Base-by-base conservation (phyloP, 2,329 filamentous ascomycete species). In the Harringtonia aguacate region DNA sequence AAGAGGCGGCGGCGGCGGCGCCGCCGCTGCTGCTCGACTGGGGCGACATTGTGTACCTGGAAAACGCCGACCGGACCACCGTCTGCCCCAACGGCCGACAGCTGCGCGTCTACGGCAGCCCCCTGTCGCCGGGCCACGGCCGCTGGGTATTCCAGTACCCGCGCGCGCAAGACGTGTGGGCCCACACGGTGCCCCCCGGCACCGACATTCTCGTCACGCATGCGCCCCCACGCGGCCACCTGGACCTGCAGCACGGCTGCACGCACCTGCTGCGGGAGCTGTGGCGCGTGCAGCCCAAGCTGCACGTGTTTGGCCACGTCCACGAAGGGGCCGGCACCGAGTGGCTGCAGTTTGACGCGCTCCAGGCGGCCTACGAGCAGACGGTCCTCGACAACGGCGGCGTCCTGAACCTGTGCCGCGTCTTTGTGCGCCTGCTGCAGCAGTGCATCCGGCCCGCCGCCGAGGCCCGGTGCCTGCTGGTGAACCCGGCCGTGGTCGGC, bases 101-200 rank as follows among this genome's bases (percentile, higher is more conserved):
- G 3, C 42, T 68, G 1, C 53, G 48, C 10, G 39, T 67, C 9
- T 62, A 58, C 36, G 63, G 63, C 8, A 65, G 61, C 41, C 65
- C 63, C 1, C 40, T 46, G 8, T 57, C 64, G 4, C 52, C 55
- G 2, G 48, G 50, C 8, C 46, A 61, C 31, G 64, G 61, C 2
- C 63, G 56, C 41, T 67, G 60, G 60, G 61, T 63, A 0, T 71
- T 70, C 43, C 65, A 69, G 48, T 67, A 70, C 46, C 50, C 55
- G 2, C 46, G 41, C 3, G 33, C 48, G 14, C 36, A 47, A 7
- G 52, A 67, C 36, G 47, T 55, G 9, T 64, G 56, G 59, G 44
- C 45, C 9, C 36, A 48, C 13, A 40, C 44, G 5, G 40, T 59
- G 6, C 55, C 59, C 2, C 44, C 48, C 2, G 48, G 51, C 24